Conservation (phyloP, 805 yeast genomes). For the Saccharomyces eubayanus region DNA sequence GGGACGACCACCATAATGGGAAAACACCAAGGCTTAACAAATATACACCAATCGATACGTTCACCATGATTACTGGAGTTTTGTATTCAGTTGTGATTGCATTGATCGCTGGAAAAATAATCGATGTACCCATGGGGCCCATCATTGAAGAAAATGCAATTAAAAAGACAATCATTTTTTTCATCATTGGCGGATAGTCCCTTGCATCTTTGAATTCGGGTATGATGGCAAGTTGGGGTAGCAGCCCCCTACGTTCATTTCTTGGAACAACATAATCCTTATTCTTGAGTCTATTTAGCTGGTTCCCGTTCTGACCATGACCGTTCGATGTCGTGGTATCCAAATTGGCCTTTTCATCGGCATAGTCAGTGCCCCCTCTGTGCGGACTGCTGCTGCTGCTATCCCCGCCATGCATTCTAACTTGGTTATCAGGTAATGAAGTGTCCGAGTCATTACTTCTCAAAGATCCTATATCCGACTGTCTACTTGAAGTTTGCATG, state of each 20-base stretch:
- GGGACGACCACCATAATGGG: slow-evolving; percentile 85
- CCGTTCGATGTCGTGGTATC: neutral
- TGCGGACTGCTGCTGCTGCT: neutral
- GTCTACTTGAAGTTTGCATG: neutral
- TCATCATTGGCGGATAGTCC: slow-evolving; percentile 44
- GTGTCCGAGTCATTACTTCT: neutral
- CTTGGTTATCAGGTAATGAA: neutral
- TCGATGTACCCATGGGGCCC: slow-evolving; percentile 88
- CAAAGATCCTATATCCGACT: neutral
- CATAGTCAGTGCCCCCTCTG: neutral
- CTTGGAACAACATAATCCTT: slow-evolving; percentile 17
- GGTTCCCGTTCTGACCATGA: neutral
- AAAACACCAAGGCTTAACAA: slow-evolving; percentile 64
- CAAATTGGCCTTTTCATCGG: neutral
- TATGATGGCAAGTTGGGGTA: slow-evolving; percentile 40
- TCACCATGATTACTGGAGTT: slow-evolving; percentile 54
- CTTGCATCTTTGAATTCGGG: slow-evolving; percentile 74
- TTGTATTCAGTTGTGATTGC: slow-evolving; percentile 46
- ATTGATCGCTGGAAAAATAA: slow-evolving; percentile 69
- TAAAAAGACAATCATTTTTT: slow-evolving; percentile 48
- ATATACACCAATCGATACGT: slow-evolving; percentile 74
- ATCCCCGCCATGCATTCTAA: neutral
- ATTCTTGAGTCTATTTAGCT: slow-evolving; percentile 6
- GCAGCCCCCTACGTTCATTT: slow-evolving; percentile 48
- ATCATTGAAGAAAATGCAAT: slow-evolving; percentile 68